Percentiles rank a stretch among this genome's conserved stretches.
These are phyloP conservation scores for Bipolaris victoriae DNA, from an alignment of 2,329 filamentous ascomycete species.

Conservation along the genomic window DNA sequence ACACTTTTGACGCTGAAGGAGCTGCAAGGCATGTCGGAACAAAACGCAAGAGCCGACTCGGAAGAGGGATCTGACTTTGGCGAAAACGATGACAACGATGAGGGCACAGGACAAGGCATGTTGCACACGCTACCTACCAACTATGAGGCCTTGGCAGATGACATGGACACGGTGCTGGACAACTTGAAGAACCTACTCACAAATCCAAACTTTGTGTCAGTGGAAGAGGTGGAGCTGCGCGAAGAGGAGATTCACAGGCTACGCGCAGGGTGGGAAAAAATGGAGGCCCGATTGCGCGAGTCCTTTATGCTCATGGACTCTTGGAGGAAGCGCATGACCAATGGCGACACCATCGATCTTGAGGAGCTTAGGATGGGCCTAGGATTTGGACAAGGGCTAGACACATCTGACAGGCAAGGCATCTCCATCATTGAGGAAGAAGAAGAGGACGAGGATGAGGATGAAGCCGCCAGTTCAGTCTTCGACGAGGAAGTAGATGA, in stretches of 20 bases:
- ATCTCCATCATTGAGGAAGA: slow-evolving; percentile 37
- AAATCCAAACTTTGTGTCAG: slow-evolving; percentile 93
- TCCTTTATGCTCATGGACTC: slow-evolving; percentile 89
- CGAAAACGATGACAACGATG: slow-evolving; percentile 47
- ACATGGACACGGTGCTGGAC: slow-evolving; percentile 78
- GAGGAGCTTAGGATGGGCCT: slow-evolving; percentile 67
- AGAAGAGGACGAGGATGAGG: slow-evolving; percentile 21
- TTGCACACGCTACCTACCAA: slow-evolving; percentile 60
- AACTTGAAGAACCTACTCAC: slow-evolving; percentile 85
- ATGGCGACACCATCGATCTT: slow-evolving; percentile 69
- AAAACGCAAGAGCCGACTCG: slow-evolving; percentile 32
- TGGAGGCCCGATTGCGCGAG: slow-evolving; percentile 90
- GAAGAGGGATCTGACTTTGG: slow-evolving; percentile 36
- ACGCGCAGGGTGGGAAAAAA: slow-evolving; percentile 86
- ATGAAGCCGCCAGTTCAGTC: slow-evolving; percentile 35
- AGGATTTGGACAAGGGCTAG: slow-evolving; percentile 59
- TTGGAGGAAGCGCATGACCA: slow-evolving; percentile 83
- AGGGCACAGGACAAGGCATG: slow-evolving; percentile 42
- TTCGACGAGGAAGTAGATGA: slow-evolving; percentile 41
- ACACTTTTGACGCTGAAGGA: slow-evolving; percentile 75
- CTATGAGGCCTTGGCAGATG: slow-evolving; percentile 71
- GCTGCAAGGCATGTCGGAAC: slow-evolving; percentile 60
- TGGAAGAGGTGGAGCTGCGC: slow-evolving; percentile 91
- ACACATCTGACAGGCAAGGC: slow-evolving; percentile 38
- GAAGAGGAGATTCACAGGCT: slow-evolving; percentile 89